Conservation (phyloP, 2,329 filamentous ascomycete genomes). For the Aspergillus sp. region DNA sequence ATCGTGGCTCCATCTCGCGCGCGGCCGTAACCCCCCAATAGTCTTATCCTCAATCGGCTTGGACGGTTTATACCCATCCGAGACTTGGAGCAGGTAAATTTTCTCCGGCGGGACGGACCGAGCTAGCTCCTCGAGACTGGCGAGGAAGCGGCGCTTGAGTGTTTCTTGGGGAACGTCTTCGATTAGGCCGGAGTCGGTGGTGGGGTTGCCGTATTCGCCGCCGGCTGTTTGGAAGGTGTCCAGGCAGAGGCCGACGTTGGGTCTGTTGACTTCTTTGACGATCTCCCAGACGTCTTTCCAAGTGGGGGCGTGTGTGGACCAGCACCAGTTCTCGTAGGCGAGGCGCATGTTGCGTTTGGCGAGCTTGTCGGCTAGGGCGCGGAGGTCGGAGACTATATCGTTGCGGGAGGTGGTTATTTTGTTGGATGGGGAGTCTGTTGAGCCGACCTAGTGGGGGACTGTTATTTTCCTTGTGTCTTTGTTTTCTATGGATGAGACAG, state of each 20-base stretch:
- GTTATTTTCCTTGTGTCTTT: too few relatives aligned
- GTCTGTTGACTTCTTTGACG: slow-evolving; percentile 56
- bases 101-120: slow-evolving; percentile 60
- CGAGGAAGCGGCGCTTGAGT: slow-evolving; percentile 47
- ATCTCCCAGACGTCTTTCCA: slow-evolving; percentile 70
- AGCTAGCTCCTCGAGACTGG: slow-evolving; percentile 54
- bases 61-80: slow-evolving; percentile 64
- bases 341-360: slow-evolving; percentile 54
- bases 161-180: slow-evolving; percentile 45
- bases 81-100: slow-evolving; percentile 71
- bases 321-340: slow-evolving; percentile 80
- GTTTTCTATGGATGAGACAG: not conserved
- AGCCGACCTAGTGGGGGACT: slow-evolving; percentile 45
- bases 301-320: slow-evolving; percentile 63
- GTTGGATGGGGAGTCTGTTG: slow-evolving; percentile 56
- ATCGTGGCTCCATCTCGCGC: slow-evolving; percentile 67
- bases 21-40: slow-evolving; percentile 52
- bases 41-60: slow-evolving; percentile 52
- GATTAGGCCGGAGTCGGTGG: slow-evolving; percentile 55
- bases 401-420: slow-evolving; percentile 49
- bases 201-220: slow-evolving; percentile 69
- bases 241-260: slow-evolving; percentile 69
- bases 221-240: slow-evolving; percentile 74
- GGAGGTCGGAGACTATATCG: slow-evolving; percentile 57
- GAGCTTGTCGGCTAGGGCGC: slow-evolving; percentile 59